Evolutionary conservation across 2,329 filamentous ascomycete species (phyloP).

Genomic region (Colletotrichum acutatum): DNA sequence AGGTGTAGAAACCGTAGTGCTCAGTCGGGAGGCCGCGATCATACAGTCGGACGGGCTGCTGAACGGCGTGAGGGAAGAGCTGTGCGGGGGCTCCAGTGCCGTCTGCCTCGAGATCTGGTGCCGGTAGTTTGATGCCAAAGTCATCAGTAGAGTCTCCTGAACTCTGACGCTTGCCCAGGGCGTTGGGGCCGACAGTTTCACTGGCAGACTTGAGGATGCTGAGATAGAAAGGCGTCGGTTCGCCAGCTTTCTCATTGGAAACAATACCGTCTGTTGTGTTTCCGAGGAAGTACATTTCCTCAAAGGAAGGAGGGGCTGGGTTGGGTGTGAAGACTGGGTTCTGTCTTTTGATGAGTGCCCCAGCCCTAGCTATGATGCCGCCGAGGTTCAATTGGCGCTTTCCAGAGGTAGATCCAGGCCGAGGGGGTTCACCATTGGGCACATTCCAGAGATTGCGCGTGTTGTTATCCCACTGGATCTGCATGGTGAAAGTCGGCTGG

Average conservation of each 20-base stretch:
- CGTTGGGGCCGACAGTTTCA: slow-evolving; percentile 43
- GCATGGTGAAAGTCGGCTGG: slow-evolving; percentile 82
- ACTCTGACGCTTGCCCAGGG: slow-evolving; percentile 42
- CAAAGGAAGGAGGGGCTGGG: slow-evolving; percentile 68
- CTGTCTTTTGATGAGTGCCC: slow-evolving; percentile 34
- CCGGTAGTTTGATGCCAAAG: slow-evolving; percentile 60
- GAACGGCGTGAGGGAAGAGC: slow-evolving; percentile 75
- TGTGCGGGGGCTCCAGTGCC: slow-evolving; percentile 78
- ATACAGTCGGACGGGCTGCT: slow-evolving; percentile 86
- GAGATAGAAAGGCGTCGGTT: slow-evolving; percentile 90
- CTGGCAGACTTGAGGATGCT: slow-evolving; percentile 69
- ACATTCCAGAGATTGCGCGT: slow-evolving; percentile 62
- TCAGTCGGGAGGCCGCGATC: slow-evolving; percentile 84
- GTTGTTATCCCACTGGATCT: slow-evolving; percentile 79
- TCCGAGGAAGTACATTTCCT: slow-evolving; percentile 84
- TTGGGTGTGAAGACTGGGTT: slow-evolving; percentile 56
- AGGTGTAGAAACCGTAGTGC: slow-evolving; percentile 94
- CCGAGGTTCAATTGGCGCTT: slow-evolving; percentile 13
- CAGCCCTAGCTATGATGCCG: slow-evolving; percentile 32
- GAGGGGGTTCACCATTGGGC: slow-evolving; percentile 49
- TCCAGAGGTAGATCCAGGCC: slow-evolving; percentile 32
- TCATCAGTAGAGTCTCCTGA: slow-evolving; percentile 35
- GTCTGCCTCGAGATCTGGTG: slow-evolving; percentile 71
- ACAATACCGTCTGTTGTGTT: slow-evolving; percentile 84
- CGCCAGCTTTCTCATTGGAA: slow-evolving; percentile 77